Evolutionary conservation across 352 stramenopile genomes (phyloP).

Genomic region (Phytopythium mirpurense): DNA sequence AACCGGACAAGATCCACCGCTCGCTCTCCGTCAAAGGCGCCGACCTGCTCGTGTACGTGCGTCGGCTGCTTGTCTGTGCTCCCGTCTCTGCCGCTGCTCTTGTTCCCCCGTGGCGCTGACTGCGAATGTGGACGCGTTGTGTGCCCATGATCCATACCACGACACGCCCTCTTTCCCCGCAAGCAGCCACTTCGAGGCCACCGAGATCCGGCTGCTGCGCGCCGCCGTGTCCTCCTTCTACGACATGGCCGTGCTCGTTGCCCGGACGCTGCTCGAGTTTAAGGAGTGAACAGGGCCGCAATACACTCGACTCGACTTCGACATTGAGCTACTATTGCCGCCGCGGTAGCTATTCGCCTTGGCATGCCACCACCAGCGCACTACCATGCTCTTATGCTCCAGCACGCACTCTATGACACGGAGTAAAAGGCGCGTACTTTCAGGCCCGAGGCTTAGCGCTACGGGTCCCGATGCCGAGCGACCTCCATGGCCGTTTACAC

Average conservation of each 20-base stretch:
- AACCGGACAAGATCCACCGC: conserved; percentile 82
- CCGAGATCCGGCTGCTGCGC: conserved; percentile 77
- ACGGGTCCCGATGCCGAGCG: no score
- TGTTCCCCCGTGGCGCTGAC: conserved; percentile 4
- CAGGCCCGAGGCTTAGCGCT: no score
- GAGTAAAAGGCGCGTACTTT: no score
- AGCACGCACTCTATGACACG: no score
- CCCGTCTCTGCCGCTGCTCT: conserved; percentile 4
- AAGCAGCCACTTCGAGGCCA: conserved; percentile 74
- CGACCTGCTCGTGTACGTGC: conserved; percentile 67
- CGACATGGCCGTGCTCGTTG: conserved; percentile 74
- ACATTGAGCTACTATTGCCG: not conserved
- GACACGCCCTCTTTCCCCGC: no score
- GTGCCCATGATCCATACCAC: no score
- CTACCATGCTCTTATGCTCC: no score
- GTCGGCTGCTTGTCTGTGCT: not conserved
- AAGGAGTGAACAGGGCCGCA: conserved; percentile 44
- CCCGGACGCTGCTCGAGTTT: conserved; percentile 80
- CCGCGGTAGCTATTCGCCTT: no score
- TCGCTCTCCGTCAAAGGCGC: conserved; percentile 51
- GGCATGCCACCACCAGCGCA: no score
- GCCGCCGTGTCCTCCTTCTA: conserved; percentile 85
- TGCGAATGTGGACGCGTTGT: not conserved
- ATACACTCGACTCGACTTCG: not conserved
- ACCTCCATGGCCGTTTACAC: no score